phyloP scores from a whole-genome alignment of 1,139 yeast species.

The Candida glucosophila region DNA sequence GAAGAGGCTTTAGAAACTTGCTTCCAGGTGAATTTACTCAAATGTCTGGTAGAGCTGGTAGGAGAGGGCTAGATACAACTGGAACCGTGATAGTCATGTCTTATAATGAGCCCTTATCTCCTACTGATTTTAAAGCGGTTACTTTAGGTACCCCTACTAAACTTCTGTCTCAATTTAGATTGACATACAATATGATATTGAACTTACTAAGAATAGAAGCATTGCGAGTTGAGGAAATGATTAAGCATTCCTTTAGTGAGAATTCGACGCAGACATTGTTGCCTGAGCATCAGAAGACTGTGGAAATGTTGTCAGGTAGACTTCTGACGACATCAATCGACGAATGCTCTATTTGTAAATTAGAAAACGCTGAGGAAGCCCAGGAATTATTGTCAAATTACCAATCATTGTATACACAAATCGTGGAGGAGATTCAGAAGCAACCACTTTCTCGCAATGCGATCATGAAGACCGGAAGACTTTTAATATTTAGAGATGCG shows the following conservation, averaged over 20 bases:
- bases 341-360: constrained; percentile 26
- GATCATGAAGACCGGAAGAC: constrained; percentile 48
- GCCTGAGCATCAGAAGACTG: constrained; percentile 75
- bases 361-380: constrained; percentile 34
- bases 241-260: constrained; percentile 90
- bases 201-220: constrained; percentile 91
- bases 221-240: constrained; percentile 91
- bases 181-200: constrained; percentile 92
- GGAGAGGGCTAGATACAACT: constrained; percentile 88
- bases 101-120: constrained; percentile 59
- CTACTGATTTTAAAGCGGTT: constrained; percentile 62
- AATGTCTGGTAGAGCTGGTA: constrained; percentile 98
- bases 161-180: constrained; percentile 80
- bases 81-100: constrained; percentile 97
- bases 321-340: constrained; percentile 32
- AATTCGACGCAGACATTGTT: constrained; percentile 76
- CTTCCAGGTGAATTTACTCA: constrained; percentile 96
- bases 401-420: constrained; percentile 31
- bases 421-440: constrained; percentile 40
- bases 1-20: constrained; percentile 68
- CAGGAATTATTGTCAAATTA: constrained; percentile 39
- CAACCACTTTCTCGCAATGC: constrained; percentile 36
- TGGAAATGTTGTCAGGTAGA: constrained; percentile 43
- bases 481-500: constrained; percentile 49
- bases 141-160: constrained; percentile 85